Base-by-base conservation (phyloP, 164 flowering plant genomes). In the Dillenia suffruticosa region DNA sequence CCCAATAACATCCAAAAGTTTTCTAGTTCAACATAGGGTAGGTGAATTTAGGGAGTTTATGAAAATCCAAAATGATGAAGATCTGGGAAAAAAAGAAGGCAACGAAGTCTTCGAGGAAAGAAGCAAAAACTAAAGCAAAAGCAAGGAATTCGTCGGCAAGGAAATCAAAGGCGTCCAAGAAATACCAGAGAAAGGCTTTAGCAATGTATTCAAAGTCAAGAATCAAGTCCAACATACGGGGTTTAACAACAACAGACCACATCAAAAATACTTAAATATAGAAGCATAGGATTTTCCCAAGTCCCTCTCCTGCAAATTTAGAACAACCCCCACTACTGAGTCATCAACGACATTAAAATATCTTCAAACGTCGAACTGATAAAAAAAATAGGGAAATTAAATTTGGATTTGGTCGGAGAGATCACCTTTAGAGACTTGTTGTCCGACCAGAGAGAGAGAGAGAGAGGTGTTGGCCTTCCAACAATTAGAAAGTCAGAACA, bases 131-230 rank as follows among this genome's bases (percentile, higher is more conserved):
- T 45, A 65, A 49, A 49, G 15, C 8, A 49, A 68, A 19, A 12
- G 58, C 70, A 22, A 68, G 19, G 1, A 70, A 51, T 49, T 70
- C 73, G 10, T 59, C 75, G 13, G 63, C 51, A n/a, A 76, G 14
- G 44, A 72, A 57, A 17, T 74, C 75, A 46, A 72, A 59, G 14
- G 57, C 70, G 16, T 58, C 68, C 9, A 73, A 51, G 15, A 62
- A 57, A 54, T 62, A 69, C 79, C 70, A 76, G 15, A 58, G 57
- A 32, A 73, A 44, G 14, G 45, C 74, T 49, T 63, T 65, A 44
- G 62, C 73, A 15, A 79, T 45, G 51, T 49, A 61, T 54, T 75
- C 74, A 32, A 73, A 76, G 44, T 67, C 72, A 26, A 67, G 64
- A 47, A 73, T 26, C 43, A 74, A 63, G 17, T 71, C 76, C 61